phyloP scores from a whole-genome alignment of 257 asterid species.

The Catharanthus roseus region DNA sequence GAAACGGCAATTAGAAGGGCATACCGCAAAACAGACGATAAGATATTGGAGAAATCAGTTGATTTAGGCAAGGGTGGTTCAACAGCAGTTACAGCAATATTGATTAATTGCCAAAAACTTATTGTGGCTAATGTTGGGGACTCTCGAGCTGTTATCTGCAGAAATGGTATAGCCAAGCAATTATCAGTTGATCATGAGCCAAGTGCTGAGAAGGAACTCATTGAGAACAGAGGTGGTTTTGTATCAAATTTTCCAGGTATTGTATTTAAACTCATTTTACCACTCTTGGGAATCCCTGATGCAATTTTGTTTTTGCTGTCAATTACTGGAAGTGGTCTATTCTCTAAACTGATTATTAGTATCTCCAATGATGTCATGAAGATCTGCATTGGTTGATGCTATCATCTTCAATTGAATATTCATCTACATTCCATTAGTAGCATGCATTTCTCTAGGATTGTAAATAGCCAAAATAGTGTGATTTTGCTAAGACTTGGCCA shows the following conservation, averaged over 20 bases:
- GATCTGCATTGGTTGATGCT: background rate
- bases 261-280: background rate
- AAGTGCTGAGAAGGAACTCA: slow-evolving; percentile 50
- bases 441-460: no score
- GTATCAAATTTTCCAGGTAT: slow-evolving; percentile 81
- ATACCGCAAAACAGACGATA: slow-evolving; percentile 57
- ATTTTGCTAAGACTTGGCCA: background rate
- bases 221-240: slow-evolving; percentile 85
- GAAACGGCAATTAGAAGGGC: slow-evolving; percentile 79
- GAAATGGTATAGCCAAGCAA: slow-evolving; percentile 74
- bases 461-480: background rate
- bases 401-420: background rate
- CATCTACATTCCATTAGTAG: background rate
- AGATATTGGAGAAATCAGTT: slow-evolving; percentile 61
- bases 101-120: slow-evolving; percentile 71
- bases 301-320: background rate
- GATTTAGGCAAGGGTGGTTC: slow-evolving; percentile 91
- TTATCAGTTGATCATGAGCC: slow-evolving; percentile 90
- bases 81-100: slow-evolving; percentile 87
- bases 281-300: background rate
- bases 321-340: background rate
- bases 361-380: background rate
- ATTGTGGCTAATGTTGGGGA: slow-evolving; percentile 95
- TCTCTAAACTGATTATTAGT: background rate
- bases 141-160: slow-evolving; percentile 88